Evolutionary conservation across 305 asterid species (phyloP).

Genomic region (Fraxinus dipetala): DNA sequence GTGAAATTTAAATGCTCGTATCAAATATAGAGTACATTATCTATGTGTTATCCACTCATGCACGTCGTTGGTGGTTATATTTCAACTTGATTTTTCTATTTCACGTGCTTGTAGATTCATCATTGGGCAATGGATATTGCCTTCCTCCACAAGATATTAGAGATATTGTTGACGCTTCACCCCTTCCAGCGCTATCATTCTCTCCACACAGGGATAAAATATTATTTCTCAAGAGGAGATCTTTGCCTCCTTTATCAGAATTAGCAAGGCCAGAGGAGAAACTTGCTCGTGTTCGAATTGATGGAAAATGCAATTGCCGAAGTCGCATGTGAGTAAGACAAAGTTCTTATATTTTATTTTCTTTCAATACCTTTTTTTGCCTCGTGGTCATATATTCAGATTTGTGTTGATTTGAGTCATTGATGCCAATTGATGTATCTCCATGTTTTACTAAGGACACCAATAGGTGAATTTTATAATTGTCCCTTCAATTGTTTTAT

Average conservation of each 20-base stretch:
- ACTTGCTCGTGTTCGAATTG: constrained; percentile 92
- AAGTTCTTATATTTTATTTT: neutral
- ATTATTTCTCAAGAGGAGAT: constrained; percentile 79
- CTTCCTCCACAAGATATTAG: constrained; percentile 89
- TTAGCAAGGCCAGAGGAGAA: constrained; percentile 92
- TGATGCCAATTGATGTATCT: neutral
- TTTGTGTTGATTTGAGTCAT: neutral
- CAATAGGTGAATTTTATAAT: neutral
- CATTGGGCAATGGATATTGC: constrained; percentile 58
- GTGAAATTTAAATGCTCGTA: neutral
- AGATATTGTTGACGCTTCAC: constrained; percentile 97
- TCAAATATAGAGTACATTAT: neutral
- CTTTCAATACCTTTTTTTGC: neutral
- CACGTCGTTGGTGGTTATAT: neutral
- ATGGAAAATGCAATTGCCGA: constrained; percentile 77
- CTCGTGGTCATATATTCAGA: neutral
- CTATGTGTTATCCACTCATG: constrained; percentile 3
- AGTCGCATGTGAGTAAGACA: constrained; percentile 77
- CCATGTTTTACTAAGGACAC: neutral
- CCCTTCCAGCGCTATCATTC: constrained; percentile 80
- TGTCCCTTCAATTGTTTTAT: neutral
- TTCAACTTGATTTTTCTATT: constrained; percentile 12
- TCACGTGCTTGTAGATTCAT: constrained; percentile 35
- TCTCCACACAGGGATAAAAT: constrained; percentile 90
- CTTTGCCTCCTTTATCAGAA: constrained; percentile 81